A percentile compares a stretch with the other conserved stretches of the same genome.
Evolutionary conservation across 805 yeast genomes (phyloP).

Genomic region (Yueomyces sinensis): DNA sequence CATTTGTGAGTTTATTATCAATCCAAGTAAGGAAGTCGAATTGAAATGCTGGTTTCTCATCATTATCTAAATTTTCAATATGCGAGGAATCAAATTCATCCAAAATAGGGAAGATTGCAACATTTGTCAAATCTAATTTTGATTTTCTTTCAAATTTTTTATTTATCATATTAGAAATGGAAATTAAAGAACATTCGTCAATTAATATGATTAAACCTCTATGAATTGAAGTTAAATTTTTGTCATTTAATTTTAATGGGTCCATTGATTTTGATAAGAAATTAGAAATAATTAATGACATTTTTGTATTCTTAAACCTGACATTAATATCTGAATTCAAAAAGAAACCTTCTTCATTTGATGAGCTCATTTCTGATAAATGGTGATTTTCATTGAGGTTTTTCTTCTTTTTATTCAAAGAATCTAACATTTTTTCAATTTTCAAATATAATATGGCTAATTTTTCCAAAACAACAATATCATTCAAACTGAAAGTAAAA

Average conservation of each 20-base stretch:
- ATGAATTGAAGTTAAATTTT: slow-evolving; percentile 11
- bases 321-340: slow-evolving; percentile 8
- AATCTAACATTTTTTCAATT: neutral
- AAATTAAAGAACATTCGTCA: slow-evolving; percentile 5
- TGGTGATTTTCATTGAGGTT: neutral
- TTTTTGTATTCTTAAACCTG: slow-evolving; percentile 16
- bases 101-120: slow-evolving; percentile 1
- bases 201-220: slow-evolving; percentile 15
- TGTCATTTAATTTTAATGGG: slow-evolving; percentile 8
- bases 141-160: too few relatives aligned
- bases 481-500: slow-evolving; percentile 12
- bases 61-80: neutral
- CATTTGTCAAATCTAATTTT: slow-evolving; percentile 7
- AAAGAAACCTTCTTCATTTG: neutral
- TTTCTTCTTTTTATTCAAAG: neutral
- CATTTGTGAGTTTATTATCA: neutral
- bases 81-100: neutral
- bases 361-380: neutral
- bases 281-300: slow-evolving; percentile 12
- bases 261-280: slow-evolving; percentile 14
- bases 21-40: neutral
- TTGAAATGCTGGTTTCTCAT: neutral
- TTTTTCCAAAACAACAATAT: slow-evolving; percentile 11
- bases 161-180: neutral
- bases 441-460: slow-evolving; percentile 2